Percentiles rank a stretch among this genome's conserved stretches.
Conservation (phyloP, 2,329 filamentous ascomycete genomes). For the Colletotrichum gigasporum region DNA sequence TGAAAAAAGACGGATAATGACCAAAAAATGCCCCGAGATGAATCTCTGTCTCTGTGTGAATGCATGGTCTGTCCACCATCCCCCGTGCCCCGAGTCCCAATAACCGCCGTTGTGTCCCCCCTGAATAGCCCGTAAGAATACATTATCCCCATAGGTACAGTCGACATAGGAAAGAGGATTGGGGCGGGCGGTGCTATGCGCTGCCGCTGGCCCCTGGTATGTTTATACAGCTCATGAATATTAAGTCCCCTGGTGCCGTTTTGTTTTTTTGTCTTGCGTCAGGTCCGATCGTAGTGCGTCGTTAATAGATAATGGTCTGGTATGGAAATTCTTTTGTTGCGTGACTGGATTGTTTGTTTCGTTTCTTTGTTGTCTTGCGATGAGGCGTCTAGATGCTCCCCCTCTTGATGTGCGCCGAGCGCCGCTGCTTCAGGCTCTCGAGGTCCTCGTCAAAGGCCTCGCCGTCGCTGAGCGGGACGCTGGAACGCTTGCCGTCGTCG, state of each 20-base stretch:
- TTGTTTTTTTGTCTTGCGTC: slow-evolving; percentile 14
- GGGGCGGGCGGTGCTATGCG: neutral
- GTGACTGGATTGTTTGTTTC: neutral
- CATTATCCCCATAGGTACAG: slow-evolving; percentile 24
- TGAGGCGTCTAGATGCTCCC: slow-evolving; percentile 51
- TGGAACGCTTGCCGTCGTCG: slow-evolving; percentile 47
- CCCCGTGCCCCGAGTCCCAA: neutral
- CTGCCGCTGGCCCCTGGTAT: slow-evolving; percentile 9
- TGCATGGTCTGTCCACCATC: slow-evolving; percentile 4
- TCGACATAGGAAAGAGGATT: slow-evolving; percentile 14
- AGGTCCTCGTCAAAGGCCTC: slow-evolving; percentile 58
- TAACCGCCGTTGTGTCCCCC: neutral
- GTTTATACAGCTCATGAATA: slow-evolving; percentile 18
- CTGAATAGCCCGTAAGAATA: slow-evolving; percentile 2
- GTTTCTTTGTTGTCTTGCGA: neutral
- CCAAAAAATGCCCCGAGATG: slow-evolving; percentile 3
- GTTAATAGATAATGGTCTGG: slow-evolving; percentile 26
- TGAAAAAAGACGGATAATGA: neutral
- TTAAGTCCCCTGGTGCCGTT: slow-evolving; percentile 9
- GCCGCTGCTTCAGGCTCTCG: slow-evolving; percentile 44
- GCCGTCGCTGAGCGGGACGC: slow-evolving; percentile 55
- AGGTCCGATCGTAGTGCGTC: slow-evolving; percentile 24
- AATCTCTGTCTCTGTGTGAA: slow-evolving; percentile 1
- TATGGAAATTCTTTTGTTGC: slow-evolving; percentile 12
- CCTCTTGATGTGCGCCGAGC: slow-evolving; percentile 50